phyloP scores from a whole-genome alignment of 331 rosid genomes.

The Phaseolus coccineus region DNA sequence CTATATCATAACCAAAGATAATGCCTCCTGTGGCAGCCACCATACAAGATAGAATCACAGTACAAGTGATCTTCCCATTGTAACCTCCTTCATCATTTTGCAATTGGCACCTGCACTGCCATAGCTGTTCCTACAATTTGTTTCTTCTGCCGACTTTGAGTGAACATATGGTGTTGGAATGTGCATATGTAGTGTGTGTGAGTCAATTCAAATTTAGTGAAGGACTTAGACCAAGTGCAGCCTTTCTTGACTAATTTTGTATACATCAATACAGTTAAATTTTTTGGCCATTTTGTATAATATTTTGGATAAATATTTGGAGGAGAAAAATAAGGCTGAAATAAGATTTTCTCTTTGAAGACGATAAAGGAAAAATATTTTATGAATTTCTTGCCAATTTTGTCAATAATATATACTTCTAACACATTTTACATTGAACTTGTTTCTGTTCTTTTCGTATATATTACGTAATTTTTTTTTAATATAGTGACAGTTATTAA shows the following conservation, averaged over 20 bases:
- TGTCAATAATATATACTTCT: not conserved
- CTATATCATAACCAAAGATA: conserved; percentile 48
- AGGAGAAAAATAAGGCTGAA: too few relatives aligned
- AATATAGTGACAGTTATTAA: too few relatives aligned
- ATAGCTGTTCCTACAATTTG: not conserved
- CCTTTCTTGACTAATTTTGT: conserved; percentile 1
- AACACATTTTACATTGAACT: not conserved
- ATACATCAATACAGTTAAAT: not conserved
- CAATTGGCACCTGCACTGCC: conserved; percentile 30
- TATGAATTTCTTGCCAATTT: not conserved
- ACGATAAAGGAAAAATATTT: not conserved
- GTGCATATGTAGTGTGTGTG: not conserved
- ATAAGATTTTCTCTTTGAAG: not conserved
- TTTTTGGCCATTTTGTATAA: not conserved
- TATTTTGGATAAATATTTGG: not conserved
- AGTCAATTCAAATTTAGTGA: not conserved
- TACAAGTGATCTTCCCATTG: conserved; percentile 45
- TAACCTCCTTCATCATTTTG: conserved; percentile 41
- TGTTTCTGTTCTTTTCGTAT: too few relatives aligned
- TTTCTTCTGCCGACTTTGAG: not conserved
- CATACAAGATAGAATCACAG: conserved; percentile 42
- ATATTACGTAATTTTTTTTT: too few relatives aligned
- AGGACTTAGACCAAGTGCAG: conserved; percentile 6
- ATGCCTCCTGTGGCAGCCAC: conserved; percentile 51
- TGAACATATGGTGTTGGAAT: not conserved